A percentile compares a stretch with the other conserved stretches of the same genome.
phyloP scores from a whole-genome alignment of 2,329 filamentous ascomycete genomes.

The Exophiala spinifera region DNA sequence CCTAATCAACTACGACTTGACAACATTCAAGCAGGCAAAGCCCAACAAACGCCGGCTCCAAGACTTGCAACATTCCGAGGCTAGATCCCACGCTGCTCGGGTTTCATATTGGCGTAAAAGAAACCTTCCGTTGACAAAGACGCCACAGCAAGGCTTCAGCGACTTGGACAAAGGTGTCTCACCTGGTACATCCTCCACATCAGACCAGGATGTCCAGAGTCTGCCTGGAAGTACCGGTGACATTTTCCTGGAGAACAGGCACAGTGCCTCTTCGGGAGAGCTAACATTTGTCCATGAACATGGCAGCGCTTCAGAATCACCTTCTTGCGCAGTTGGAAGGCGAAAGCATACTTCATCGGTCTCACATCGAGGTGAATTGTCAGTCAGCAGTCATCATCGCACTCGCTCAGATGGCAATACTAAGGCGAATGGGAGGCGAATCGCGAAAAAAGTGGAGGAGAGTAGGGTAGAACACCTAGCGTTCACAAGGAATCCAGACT shows the following conservation, averaged over 20 bases:
- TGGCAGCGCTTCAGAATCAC: neutral
- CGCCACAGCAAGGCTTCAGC: neutral
- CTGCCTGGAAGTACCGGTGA: too few species aligned
- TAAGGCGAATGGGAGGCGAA: neutral
- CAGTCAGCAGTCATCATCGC: neutral
- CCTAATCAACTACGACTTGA: slow-evolving; percentile 18
- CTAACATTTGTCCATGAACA: too few species aligned
- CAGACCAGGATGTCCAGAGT: neutral
- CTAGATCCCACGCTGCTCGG: slow-evolving; percentile 20
- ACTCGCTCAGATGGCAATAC: neutral
- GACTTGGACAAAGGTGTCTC: neutral
- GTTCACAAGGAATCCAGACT: slow-evolving; percentile 10
- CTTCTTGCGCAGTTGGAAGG: too few species aligned
- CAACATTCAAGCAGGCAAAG: slow-evolving; percentile 17
- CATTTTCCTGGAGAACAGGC: too few species aligned
- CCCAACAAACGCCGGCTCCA: slow-evolving; percentile 23
- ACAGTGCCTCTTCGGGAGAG: too few species aligned
- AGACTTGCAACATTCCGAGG: slow-evolving; percentile 23
- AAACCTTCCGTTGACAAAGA: neutral
- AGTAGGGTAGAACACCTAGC: neutral
- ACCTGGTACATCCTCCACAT: neutral
- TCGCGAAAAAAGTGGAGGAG: too few species aligned
- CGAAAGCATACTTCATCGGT: too few species aligned
- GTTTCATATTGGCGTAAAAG: slow-evolving; percentile 22
- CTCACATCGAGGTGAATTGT: neutral